A percentile compares a stretch with the other conserved stretches of the same genome.
Evolutionary conservation across 805 yeast species (phyloP).

Genomic region (Nakazawaea pomicola): DNA sequence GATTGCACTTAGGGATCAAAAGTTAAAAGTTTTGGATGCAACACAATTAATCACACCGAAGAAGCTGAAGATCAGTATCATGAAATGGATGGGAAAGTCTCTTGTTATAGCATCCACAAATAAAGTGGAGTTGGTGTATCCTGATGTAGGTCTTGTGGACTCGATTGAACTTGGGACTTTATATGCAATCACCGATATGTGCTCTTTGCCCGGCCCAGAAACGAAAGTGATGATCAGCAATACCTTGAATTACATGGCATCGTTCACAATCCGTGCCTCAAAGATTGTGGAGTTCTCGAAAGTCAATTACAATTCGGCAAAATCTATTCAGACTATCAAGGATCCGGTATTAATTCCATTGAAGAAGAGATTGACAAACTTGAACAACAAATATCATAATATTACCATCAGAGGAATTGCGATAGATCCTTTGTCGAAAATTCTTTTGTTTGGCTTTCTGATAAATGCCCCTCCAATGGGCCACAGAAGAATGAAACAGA

Average conservation of each 20-base stretch:
- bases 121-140: background rate
- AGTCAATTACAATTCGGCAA: slow-evolving; percentile 3
- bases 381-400: background rate
- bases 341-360: background rate
- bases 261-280: background rate
- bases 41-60: too few relatives aligned
- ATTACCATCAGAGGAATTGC: slow-evolving; percentile 7
- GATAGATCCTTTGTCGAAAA: slow-evolving; percentile 5
- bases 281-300: background rate
- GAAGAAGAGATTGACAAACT: slow-evolving; percentile 1
- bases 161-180: slow-evolving; percentile 1
- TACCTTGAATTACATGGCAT: slow-evolving; percentile 2
- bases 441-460: slow-evolving; percentile 1
- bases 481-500: background rate
- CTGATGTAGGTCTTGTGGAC: background rate
- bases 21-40: too few relatives aligned
- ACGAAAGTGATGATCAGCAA: background rate
- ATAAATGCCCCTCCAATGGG: slow-evolving; percentile 2
- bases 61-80: background rate
- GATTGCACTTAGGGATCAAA: too few relatives aligned
- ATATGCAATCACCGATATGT: slow-evolving; percentile 9
- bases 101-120: slow-evolving; percentile 5
- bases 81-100: background rate
- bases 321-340: background rate
- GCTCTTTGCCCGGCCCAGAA: background rate